phyloP scores from a whole-genome alignment of 2,329 filamentous ascomycete genomes.

The Lasiodiplodia theobromae region DNA sequence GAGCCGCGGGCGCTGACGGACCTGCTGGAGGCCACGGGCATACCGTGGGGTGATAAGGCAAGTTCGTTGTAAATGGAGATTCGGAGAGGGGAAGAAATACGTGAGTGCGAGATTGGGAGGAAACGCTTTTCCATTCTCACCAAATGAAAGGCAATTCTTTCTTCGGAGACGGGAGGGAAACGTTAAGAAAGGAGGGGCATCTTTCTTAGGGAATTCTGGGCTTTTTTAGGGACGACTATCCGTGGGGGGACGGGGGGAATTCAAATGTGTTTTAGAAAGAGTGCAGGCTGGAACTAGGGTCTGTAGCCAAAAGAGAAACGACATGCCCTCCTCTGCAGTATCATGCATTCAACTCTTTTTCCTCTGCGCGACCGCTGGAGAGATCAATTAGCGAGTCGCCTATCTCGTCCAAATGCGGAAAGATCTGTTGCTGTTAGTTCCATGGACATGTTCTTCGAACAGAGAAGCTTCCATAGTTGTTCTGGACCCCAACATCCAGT shows the following conservation, averaged over 20 bases:
- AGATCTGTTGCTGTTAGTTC: neutral
- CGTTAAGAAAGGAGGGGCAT: neutral
- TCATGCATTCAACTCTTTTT: neutral
- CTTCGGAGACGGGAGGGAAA: neutral
- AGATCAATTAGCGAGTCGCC: neutral
- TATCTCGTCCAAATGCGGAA: neutral
- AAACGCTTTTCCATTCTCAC: neutral
- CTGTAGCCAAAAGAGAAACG: conserved; percentile 15
- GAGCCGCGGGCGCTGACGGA: conserved; percentile 51
- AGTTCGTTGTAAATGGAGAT: neutral
- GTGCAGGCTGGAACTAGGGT: conserved; percentile 16
- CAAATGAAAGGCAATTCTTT: conserved; percentile 1
- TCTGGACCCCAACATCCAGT: neutral
- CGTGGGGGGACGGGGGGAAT: neutral
- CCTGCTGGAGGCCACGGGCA: conserved; percentile 51
- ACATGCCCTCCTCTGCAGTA: conserved; percentile 5
- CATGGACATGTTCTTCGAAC: neutral
- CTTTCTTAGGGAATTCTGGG: neutral
- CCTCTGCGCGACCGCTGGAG: neutral
- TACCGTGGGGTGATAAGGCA: conserved; percentile 35
- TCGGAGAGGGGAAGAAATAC: neutral
- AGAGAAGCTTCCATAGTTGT: neutral
- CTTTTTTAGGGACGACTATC: neutral
- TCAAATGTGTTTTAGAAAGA: conserved; percentile 11
- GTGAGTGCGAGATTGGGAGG: neutral